These are phyloP conservation scores for Magnaporthales sp. DNA, from an alignment of 2,329 filamentous ascomycete species.

Conservation along the genomic window DNA sequence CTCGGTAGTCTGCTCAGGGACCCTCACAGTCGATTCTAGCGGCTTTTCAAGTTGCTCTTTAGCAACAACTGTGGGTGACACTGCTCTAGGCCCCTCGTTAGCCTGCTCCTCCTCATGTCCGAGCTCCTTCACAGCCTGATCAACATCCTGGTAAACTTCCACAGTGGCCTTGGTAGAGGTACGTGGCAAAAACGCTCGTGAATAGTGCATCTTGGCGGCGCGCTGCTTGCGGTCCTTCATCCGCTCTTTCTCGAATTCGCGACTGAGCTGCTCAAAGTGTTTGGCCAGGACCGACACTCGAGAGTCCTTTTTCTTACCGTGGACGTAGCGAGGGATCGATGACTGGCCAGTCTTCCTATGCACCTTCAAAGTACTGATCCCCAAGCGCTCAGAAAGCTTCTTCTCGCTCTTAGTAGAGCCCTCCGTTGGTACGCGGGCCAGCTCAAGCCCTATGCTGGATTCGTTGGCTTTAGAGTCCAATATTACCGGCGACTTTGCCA, in stretches of 20 bases:
- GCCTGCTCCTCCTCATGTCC: slow-evolving; percentile 54
- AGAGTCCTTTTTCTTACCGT: slow-evolving; percentile 61
- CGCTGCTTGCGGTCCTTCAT: slow-evolving; percentile 76
- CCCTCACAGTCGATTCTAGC: neutral
- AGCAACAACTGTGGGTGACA: neutral
- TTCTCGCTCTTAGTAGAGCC: slow-evolving; percentile 53
- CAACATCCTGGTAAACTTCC: slow-evolving; percentile 88
- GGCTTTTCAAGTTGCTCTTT: neutral
- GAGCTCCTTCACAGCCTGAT: slow-evolving; percentile 82
- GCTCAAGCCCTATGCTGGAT: neutral
- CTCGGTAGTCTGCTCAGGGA: neutral
- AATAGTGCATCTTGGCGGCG: slow-evolving; percentile 64
- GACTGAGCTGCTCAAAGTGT: slow-evolving; percentile 93
- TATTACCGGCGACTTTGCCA: slow-evolving; percentile 29
- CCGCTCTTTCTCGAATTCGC: slow-evolving; percentile 93
- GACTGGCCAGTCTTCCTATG: slow-evolving; percentile 53
- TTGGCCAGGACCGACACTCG: slow-evolving; percentile 87
- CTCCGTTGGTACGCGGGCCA: slow-evolving; percentile 16
- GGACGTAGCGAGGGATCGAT: slow-evolving; percentile 80
- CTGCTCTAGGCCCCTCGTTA: slow-evolving; percentile 9
- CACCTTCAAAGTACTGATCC: slow-evolving; percentile 55
- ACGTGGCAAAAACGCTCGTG: slow-evolving; percentile 73
- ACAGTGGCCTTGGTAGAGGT: slow-evolving; percentile 93
- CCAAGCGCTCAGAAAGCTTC: slow-evolving; percentile 66
- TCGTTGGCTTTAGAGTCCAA: slow-evolving; percentile 18